Conservation (phyloP, 495 filamentous ascomycete genomes). For the Annulohypoxylon maeteangense region DNA sequence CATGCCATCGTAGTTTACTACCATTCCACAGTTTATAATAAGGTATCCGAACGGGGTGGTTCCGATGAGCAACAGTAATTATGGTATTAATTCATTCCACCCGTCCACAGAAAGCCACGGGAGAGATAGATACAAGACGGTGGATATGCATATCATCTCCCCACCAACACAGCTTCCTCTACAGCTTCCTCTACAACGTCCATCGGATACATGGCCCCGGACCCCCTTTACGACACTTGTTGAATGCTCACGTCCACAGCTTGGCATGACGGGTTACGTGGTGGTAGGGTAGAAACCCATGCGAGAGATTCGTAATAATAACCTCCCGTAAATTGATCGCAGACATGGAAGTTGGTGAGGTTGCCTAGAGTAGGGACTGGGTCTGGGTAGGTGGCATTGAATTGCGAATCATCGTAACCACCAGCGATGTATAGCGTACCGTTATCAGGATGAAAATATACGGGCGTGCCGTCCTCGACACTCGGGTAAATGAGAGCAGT, state of each 20-base stretch:
- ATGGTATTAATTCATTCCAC: background rate
- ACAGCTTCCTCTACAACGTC: background rate
- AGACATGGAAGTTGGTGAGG: conserved; percentile 40
- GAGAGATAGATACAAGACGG: background rate
- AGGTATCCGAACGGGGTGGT: background rate
- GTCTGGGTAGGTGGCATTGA: conserved; percentile 11
- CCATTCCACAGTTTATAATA: background rate
- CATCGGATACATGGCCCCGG: background rate
- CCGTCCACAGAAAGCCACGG: background rate
- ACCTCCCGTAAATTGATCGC: conserved; percentile 52
- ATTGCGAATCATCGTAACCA: conserved; percentile 27
- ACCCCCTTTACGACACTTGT: conserved; percentile 1
- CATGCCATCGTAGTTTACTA: background rate
- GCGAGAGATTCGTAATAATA: conserved; percentile 56
- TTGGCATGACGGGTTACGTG: conserved; percentile 61
- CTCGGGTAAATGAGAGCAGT: conserved; percentile 16
- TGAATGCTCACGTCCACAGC: conserved; percentile 50
- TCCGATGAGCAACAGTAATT: background rate
- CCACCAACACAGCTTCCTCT: background rate
- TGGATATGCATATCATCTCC: background rate
- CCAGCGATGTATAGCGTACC: conserved; percentile 28
- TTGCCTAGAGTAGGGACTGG: conserved; percentile 14
- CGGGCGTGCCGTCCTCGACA: conserved; percentile 14
- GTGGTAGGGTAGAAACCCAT: conserved; percentile 53
- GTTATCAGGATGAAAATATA: conserved; percentile 25